Conservation (phyloP, 805 yeast species). For the Teunomyces kruisii region DNA sequence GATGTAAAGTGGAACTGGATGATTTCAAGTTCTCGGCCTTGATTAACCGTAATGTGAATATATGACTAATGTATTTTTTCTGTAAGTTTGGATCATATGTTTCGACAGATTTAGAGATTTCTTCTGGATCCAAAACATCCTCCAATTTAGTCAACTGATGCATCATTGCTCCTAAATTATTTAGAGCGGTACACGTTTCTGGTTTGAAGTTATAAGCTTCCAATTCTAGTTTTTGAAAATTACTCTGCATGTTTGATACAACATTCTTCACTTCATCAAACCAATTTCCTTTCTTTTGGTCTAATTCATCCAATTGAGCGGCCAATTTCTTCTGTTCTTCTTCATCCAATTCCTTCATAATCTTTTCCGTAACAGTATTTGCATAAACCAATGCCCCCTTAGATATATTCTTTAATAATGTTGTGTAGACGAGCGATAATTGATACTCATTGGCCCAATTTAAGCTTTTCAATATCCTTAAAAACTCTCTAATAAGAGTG, state of each 20-base stretch:
- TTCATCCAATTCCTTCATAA: slow-evolving; percentile 43
- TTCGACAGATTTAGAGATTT: slow-evolving; percentile 43
- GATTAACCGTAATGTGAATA: slow-evolving; percentile 63
- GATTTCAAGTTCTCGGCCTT: slow-evolving; percentile 61
- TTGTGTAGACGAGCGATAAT: slow-evolving; percentile 59
- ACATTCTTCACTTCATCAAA: slow-evolving; percentile 54
- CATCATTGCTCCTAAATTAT: slow-evolving; percentile 58
- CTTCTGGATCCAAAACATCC: slow-evolving; percentile 57
- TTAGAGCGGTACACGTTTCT: slow-evolving; percentile 73
- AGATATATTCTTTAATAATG: slow-evolving; percentile 61
- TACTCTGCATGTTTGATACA: slow-evolving; percentile 40
- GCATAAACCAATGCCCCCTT: slow-evolving; percentile 58
- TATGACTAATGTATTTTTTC: slow-evolving; percentile 42
- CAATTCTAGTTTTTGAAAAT: slow-evolving; percentile 29
- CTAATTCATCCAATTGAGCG: slow-evolving; percentile 6
- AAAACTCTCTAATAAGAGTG: slow-evolving; percentile 56
- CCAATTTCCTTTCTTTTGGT: slow-evolving; percentile 34
- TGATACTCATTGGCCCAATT: slow-evolving; percentile 69
- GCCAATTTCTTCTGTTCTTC: slow-evolving; percentile 22
- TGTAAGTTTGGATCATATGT: slow-evolving; percentile 31
- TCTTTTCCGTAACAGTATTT: slow-evolving; percentile 32
- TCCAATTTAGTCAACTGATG: slow-evolving; percentile 53
- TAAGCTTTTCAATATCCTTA: slow-evolving; percentile 56
- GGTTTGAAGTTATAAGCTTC: slow-evolving; percentile 54
- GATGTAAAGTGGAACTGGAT: slow-evolving; percentile 38